Base-by-base conservation (phyloP, 2,329 filamentous ascomycete genomes). In the Blumeria hordei region DNA sequence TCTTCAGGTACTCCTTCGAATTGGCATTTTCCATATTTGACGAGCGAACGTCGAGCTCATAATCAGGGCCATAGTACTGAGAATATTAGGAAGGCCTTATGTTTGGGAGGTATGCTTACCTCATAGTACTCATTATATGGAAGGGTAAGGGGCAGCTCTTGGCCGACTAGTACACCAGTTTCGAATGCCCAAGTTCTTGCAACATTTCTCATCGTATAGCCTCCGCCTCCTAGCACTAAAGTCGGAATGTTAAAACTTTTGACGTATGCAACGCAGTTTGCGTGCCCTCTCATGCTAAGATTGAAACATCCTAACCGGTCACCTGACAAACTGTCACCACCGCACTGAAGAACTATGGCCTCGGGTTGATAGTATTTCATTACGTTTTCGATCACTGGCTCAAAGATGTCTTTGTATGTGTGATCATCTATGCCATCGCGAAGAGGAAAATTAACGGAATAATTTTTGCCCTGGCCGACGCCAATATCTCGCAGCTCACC, bases 51-150 rank as follows among this genome's bases (percentile, higher is more conserved):
- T 95, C 92, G 6, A 98, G 76, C 58, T 87, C 83, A 63, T 90
- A 94, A 62, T 94, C 87, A 6, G 85, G 85, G 12, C 85, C 86
- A 67, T 96, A 98, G 64, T 94, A 94, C 74, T 92, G 70, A 3
- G 18, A n/a, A 9, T 54, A 41, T 62, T 57, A 61, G 57, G 32
- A 14, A 33, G 10, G 6, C 16, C 28, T 28, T 33, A 18, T 41
- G 16, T 12, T 6, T 33, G 5, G 6, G 4, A 1, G 72, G 70
- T 60, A 74, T 74, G 77, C 71, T 39, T 67, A 80, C 78, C 66
- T 81, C 78, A 66, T 96, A 96, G 68, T 96, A 96, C 71, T 96
- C 90, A 59, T 94, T 96, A 68, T 88, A 96, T 0, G 90, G 90
- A 43, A 96, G 74, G n/a, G 85, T 81, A 5, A 83, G 75, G 10